Percentiles rank a stretch among this genome's conserved stretches.
phyloP scores from a whole-genome alignment of 352 stramenopile genomes.

The Globisporangium paroecandrum region DNA sequence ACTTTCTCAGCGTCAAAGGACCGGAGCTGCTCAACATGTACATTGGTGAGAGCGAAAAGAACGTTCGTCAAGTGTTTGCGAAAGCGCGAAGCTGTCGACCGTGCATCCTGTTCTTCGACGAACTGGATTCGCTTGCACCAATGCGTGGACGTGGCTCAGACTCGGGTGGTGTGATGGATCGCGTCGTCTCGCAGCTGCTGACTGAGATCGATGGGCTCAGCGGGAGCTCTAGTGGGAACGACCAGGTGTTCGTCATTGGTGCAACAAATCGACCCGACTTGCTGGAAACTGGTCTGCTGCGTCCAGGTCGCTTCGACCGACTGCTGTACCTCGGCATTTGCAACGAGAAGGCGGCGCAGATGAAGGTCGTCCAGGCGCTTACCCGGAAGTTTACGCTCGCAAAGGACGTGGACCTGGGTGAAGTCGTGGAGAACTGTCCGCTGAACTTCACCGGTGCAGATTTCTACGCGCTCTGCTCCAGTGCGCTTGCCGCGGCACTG shows the following conservation, averaged over 20 bases:
- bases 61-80: constrained; percentile 93
- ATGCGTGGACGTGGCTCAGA: constrained; percentile 88
- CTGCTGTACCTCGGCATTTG: constrained; percentile 84
- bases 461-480: constrained; percentile 82
- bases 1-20: constrained; percentile 96
- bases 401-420: constrained; percentile 52
- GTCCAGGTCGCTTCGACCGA: constrained; percentile 89
- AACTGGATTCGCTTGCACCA: constrained; percentile 88
- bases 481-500: constrained; percentile 64
- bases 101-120: constrained; percentile 93
- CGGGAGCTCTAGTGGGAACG: constrained; percentile 37
- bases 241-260: constrained; percentile 94
- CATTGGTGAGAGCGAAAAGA: constrained; percentile 97
- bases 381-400: constrained; percentile 78
- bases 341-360: constrained; percentile 60
- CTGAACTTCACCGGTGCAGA: constrained; percentile 81
- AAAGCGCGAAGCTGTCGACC: constrained; percentile 76
- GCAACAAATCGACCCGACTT: constrained; percentile 97
- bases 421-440: constrained; percentile 57
- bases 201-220: constrained; percentile 92
- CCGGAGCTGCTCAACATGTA: constrained; percentile 97
- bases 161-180: constrained; percentile 93
- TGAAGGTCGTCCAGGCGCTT: constrained; percentile 82
- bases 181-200: constrained; percentile 94
- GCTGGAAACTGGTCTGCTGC: constrained; percentile 93